phyloP scores from a whole-genome alignment of 108 stramenopile genomes.

The Cyclotella sp. region DNA sequence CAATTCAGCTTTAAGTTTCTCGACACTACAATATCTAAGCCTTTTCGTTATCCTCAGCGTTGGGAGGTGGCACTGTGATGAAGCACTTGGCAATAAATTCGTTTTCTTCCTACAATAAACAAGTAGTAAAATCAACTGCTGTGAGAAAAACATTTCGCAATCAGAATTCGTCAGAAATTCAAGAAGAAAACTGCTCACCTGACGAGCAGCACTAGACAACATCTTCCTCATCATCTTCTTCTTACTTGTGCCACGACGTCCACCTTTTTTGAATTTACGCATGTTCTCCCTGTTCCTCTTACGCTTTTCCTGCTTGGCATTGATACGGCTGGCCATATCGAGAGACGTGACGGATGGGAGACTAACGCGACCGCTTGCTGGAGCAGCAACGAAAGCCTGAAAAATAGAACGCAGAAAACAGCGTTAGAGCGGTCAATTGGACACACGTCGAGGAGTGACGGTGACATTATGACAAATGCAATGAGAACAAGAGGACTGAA shows the following conservation, averaged over 20 bases:
- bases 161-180: neutral
- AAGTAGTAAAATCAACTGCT: neutral
- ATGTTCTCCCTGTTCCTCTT: constrained; percentile 93
- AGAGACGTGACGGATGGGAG: constrained; percentile 58
- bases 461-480: neutral
- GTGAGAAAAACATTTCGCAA: neutral
- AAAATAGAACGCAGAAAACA: neutral
- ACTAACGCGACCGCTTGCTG: constrained; percentile 22
- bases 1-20: too few relatives aligned
- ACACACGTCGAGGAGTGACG: neutral
- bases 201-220: constrained; percentile 71
- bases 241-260: constrained; percentile 77
- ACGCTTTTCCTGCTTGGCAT: constrained; percentile 91
- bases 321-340: constrained; percentile 72
- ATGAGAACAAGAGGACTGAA: neutral
- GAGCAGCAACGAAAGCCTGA: constrained; percentile 48
- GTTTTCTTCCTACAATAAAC: constrained; percentile 55
- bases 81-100: constrained; percentile 92
- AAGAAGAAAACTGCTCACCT: constrained; percentile 28
- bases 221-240: constrained; percentile 87
- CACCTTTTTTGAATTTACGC: constrained; percentile 85
- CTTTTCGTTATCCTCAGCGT: constrained; percentile 56
- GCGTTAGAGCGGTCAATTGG: neutral
- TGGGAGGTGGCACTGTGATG: constrained; percentile 71
- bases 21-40: neutral